A percentile compares a stretch with the other conserved stretches of the same genome.
Evolutionary conservation across 2,329 filamentous ascomycete species (phyloP).

Genomic region (Sclerotinia sclerotiorum): DNA sequence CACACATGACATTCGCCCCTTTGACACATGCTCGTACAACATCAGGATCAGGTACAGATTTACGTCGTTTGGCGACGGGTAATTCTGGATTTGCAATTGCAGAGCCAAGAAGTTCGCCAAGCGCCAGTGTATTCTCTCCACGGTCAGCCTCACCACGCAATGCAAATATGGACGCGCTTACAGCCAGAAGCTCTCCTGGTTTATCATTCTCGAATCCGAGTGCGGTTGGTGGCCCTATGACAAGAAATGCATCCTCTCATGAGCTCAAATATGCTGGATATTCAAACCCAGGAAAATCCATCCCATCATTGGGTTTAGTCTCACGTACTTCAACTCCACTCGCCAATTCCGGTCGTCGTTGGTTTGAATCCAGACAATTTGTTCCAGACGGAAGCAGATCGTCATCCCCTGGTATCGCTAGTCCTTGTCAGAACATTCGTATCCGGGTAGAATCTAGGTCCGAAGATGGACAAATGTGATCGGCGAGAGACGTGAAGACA

Average conservation of each 20-base stretch:
- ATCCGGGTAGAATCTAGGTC: neutral
- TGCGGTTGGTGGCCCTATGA: neutral
- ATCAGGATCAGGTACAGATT: constrained; percentile 6
- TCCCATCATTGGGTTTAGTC: neutral
- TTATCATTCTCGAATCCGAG: neutral
- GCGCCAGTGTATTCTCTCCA: neutral
- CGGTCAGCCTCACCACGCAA: neutral
- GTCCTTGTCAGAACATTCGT: neutral
- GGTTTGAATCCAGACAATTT: constrained; percentile 4
- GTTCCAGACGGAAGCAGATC: neutral
- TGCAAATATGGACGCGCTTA: neutral
- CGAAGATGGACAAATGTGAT: neutral
- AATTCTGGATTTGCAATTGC: constrained; percentile 2
- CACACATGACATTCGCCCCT: neutral
- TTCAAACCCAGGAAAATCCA: neutral
- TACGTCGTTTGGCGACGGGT: neutral
- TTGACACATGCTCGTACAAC: neutral
- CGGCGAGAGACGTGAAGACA: neutral
- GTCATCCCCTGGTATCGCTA: neutral
- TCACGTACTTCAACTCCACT: neutral
- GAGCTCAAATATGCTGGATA: constrained; percentile 1
- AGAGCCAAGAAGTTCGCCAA: neutral
- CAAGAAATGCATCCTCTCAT: neutral
- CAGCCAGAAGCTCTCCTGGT: constrained; percentile 11
- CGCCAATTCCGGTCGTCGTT: neutral